phyloP scores from a whole-genome alignment of 495 filamentous ascomycete species.

The Lasiosphaeria miniovina region DNA sequence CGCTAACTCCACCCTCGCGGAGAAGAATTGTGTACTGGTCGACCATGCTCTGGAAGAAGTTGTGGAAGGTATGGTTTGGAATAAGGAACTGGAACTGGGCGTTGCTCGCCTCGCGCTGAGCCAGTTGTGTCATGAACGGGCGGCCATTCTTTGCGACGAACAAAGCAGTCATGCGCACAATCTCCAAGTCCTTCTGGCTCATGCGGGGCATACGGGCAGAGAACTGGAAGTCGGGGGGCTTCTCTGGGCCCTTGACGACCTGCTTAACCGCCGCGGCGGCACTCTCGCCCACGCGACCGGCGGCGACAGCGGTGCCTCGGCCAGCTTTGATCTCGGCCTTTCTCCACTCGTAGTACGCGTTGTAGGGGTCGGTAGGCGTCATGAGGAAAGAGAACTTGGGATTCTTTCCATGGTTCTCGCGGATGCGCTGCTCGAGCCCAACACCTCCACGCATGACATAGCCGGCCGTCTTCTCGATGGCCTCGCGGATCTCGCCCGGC shows the following conservation, averaged over 20 bases:
- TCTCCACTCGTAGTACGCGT: slow-evolving; percentile 86
- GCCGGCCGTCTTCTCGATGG: slow-evolving; percentile 94
- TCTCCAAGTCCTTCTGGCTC: slow-evolving; percentile 90
- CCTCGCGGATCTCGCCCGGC: slow-evolving; percentile 61
- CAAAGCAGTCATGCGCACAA: slow-evolving; percentile 83
- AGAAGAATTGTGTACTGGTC: slow-evolving; percentile 92
- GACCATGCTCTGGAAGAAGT: slow-evolving; percentile 86
- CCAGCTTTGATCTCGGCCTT: slow-evolving; percentile 80
- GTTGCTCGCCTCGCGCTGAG: slow-evolving; percentile 84
- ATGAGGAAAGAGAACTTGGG: slow-evolving; percentile 87
- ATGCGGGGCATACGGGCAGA: slow-evolving; percentile 97
- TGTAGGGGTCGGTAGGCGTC: slow-evolving; percentile 76
- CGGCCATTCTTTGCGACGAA: slow-evolving; percentile 90
- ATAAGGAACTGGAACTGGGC: slow-evolving; percentile 96
- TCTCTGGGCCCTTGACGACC: slow-evolving; percentile 76
- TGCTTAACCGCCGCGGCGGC: slow-evolving; percentile 47
- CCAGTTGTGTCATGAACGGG: slow-evolving; percentile 81
- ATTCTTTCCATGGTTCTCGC: slow-evolving; percentile 80
- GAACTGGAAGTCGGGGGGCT: slow-evolving; percentile 90
- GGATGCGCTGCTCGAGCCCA: slow-evolving; percentile 84
- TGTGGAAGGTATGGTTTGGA: slow-evolving; percentile 91
- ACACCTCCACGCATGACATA: slow-evolving; percentile 82
- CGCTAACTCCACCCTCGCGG: slow-evolving; percentile 63
- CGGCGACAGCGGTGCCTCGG: slow-evolving; percentile 73
- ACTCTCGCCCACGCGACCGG: slow-evolving; percentile 68